Percentiles rank a stretch among this genome's conserved stretches.
Evolutionary conservation across 192 early-diverging fungal genomes (phyloP).

Genomic region (Entomortierella chlamydospora): DNA sequence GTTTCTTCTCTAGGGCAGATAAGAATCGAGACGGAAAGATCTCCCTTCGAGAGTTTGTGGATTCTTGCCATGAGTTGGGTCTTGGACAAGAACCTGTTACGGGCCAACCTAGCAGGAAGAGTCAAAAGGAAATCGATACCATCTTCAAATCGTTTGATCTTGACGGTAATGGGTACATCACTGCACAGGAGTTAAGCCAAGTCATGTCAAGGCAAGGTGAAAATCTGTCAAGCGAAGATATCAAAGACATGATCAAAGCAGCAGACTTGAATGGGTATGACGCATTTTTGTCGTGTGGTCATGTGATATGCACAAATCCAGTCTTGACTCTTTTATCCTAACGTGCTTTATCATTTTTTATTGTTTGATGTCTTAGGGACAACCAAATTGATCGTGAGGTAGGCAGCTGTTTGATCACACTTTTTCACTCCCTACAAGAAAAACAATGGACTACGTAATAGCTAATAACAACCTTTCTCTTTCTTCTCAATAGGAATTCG

Average conservation of each 20-base stretch:
- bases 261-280: slow-evolving; percentile 73
- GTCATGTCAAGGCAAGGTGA: slow-evolving; percentile 70
- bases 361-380: background rate
- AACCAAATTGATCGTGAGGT: slow-evolving; percentile 4
- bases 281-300: background rate
- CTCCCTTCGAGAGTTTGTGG: slow-evolving; percentile 68
- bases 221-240: slow-evolving; percentile 74
- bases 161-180: slow-evolving; percentile 60
- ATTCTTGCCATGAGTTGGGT: slow-evolving; percentile 52
- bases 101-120: slow-evolving; percentile 15
- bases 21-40: slow-evolving; percentile 74
- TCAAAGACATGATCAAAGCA: slow-evolving; percentile 84
- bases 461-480: too few relatives aligned
- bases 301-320: too few relatives aligned
- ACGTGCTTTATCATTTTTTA: background rate
- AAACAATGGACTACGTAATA: too few relatives aligned
- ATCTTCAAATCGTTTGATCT: slow-evolving; percentile 60
- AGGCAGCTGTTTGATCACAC: background rate
- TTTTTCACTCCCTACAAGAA: background rate
- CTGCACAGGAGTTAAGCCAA: slow-evolving; percentile 52
- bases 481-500: slow-evolving; percentile 9
- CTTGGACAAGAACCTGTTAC: background rate
- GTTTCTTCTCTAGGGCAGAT: slow-evolving; percentile 77
- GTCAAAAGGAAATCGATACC: slow-evolving; percentile 8
- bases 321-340: background rate